Base-by-base conservation (phyloP, 108 stramenopile species). In the Cyclotella cryptica region DNA sequence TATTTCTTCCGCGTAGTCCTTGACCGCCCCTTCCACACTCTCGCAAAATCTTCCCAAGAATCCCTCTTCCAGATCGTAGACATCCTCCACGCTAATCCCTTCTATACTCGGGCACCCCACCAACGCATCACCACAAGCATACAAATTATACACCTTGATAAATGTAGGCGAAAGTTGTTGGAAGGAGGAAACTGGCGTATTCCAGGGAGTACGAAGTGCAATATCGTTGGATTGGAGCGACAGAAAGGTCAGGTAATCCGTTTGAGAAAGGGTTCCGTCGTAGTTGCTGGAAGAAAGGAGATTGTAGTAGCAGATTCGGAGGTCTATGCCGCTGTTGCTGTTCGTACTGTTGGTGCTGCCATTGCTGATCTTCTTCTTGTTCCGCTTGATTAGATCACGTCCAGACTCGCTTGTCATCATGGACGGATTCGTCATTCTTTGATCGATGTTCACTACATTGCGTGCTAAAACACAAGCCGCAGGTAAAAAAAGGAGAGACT, bases 271-370 rank as follows among this genome's bases (percentile, higher is more conserved):
- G 17, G 52, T 35, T 5, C 22, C 51, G 24, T 68, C 67, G 30
- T 68, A 68, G 49, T 68, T 68, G 28, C 29, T 11, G 2, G 67
- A 28, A 7, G 67, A 68, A 29, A 68, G 67, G 67, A 68, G 67
- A 21, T 68, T 35, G 67, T 68, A 68, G 49, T 68, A 68, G 22
- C 67, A 68, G 27, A 5, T 29, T 35, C 17, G 29, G 0, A 68
- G 67, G 51, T 68, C 27, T 30, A 11, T 30, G 1, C 30, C 60
- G 11, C 11, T 39, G 29, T 30, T 39, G 13, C 7, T 21, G 14
- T 7, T 13, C 1, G 12, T 39, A 30, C 30, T 12, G 13, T 39
- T 15, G 30, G 15, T 35, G 35, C 14, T 12, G 22, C 11, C 24
- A 22, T 55, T 17, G 47, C 1, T 49, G 9, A 9, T 55, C 21